phyloP scores from a whole-genome alignment of 2,329 filamentous ascomycete species.

The Verticillium longisporum region DNA sequence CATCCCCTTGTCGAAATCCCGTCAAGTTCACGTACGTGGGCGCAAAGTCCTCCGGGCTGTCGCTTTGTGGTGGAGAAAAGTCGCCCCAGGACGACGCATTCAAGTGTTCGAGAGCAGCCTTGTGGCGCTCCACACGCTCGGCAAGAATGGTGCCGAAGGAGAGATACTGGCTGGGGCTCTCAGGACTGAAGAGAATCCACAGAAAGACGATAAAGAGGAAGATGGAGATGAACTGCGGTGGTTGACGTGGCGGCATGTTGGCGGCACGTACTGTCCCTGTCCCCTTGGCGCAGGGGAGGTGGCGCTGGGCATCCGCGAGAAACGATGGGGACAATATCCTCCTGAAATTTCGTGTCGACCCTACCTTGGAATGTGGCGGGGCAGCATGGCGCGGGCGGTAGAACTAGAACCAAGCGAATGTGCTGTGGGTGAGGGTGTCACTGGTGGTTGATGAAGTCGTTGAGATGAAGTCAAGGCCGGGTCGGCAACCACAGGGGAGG shows the following conservation, averaged over 20 bases:
- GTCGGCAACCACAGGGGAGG: not conserved
- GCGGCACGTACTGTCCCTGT: not conserved
- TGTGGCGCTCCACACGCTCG: conserved; percentile 43
- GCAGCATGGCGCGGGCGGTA: not conserved
- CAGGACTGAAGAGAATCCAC: conserved; percentile 35
- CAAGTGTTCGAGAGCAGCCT: conserved; percentile 43
- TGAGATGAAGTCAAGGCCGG: not conserved
- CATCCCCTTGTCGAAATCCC: conserved; percentile 68
- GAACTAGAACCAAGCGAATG: not conserved
- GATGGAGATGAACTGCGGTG: conserved; percentile 30
- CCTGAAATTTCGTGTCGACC: not conserved
- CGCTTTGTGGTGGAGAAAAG: conserved; percentile 38
- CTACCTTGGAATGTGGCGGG: not conserved
- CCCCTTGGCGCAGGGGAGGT: not conserved
- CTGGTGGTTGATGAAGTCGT: not conserved
- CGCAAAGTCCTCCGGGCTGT: conserved; percentile 8
- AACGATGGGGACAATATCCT: not conserved
- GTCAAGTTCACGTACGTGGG: conserved; percentile 60
- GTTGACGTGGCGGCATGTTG: conserved; percentile 34
- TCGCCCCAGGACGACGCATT: conserved; percentile 54
- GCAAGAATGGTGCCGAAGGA: conserved; percentile 23
- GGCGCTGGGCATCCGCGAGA: not conserved
- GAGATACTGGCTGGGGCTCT: conserved; percentile 13
- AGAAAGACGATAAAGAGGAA: conserved; percentile 33
- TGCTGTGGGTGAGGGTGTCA: not conserved